These are phyloP conservation scores for Starmerella kuoi DNA, from an alignment of 805 yeast species.

Conservation along the genomic window DNA sequence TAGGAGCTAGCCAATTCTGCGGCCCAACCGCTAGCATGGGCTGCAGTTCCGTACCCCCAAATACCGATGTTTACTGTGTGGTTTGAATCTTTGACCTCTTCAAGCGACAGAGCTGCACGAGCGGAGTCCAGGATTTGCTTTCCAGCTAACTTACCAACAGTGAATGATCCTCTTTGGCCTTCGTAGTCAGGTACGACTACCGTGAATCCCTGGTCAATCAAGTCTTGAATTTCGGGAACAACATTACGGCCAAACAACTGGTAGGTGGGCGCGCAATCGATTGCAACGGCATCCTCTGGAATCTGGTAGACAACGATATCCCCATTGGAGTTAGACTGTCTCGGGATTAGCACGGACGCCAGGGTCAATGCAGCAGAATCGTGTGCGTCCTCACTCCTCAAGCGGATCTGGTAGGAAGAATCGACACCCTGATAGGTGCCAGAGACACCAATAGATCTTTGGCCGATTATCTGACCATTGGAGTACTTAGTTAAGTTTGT, in stretches of 20 bases:
- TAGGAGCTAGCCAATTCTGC: constrained; percentile 19
- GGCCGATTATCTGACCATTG: constrained; percentile 16
- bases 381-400: constrained; percentile 22
- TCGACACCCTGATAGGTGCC: constrained; percentile 17
- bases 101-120: constrained; percentile 21
- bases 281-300: constrained; percentile 20
- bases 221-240: constrained; percentile 14
- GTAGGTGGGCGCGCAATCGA: constrained; percentile 23
- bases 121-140: constrained; percentile 25
- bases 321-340: constrained; percentile 2
- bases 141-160: constrained; percentile 23
- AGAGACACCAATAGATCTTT: constrained; percentile 13
- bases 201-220: constrained; percentile 18
- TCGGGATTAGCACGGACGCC: constrained; percentile 25
- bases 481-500: constrained; percentile 6
- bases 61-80: constrained; percentile 16
- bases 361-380: constrained; percentile 24
- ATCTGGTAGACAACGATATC: constrained; percentile 20
- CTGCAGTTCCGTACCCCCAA: constrained; percentile 26
- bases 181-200: constrained; percentile 25
- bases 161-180: constrained; percentile 19
- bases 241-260: constrained; percentile 12
- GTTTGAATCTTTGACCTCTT: constrained; percentile 12
- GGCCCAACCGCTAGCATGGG: constrained; percentile 24
- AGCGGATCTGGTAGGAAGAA: constrained; percentile 17